Base-by-base conservation (phyloP, 345 rosid genomes). In the Linum tenue region DNA sequence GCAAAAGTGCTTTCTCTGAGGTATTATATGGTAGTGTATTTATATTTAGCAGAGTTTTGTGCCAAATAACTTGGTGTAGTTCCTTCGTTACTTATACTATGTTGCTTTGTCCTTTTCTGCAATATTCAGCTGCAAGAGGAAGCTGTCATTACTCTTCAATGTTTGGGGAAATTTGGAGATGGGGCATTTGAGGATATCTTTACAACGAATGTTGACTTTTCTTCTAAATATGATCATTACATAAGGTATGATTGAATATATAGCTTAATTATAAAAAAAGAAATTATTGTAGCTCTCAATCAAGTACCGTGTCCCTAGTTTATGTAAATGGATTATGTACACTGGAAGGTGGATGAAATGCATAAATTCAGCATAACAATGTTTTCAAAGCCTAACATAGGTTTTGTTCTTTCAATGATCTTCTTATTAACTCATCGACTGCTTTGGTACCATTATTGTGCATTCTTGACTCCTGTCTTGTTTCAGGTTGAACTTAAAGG, bases 131-230 rank as follows among this genome's bases (percentile, higher is more conserved):
- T 92, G 59, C 87, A 84, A 75, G 78, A 85, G 43, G 97, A 92
- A 84, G 91, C 87, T 75, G 75, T 84, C 65, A 69, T 75, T 37
- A 76, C 92, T 38, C 89, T 88, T 75, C 74, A 68, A 70, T 90
- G 94, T 79, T 75, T 86, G 66, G 86, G 72, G 60, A 86, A 78
- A 76, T 81, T 83, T 71, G 77, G 77, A 79, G 89, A 86, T 81
- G 78, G 84, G 75, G 97, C 94, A 14, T 90, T 88, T 55, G 90
- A 90, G 81, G 90, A 86, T 69, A 70, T 80, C 56, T 81, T 92
- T 67, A 74, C 83, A 70, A 86, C 90, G 50, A 90, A 88, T 82
- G 67, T 88, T 5, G 96, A 92, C 77, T 79, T 76, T 77, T 86
- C 90, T 76, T 76, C 86, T 70, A 92, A 84, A 81, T 92, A 79